Evolutionary conservation across 495 filamentous ascomycete species (phyloP).

Genomic region (Pseudomonodictys pantanalensis): DNA sequence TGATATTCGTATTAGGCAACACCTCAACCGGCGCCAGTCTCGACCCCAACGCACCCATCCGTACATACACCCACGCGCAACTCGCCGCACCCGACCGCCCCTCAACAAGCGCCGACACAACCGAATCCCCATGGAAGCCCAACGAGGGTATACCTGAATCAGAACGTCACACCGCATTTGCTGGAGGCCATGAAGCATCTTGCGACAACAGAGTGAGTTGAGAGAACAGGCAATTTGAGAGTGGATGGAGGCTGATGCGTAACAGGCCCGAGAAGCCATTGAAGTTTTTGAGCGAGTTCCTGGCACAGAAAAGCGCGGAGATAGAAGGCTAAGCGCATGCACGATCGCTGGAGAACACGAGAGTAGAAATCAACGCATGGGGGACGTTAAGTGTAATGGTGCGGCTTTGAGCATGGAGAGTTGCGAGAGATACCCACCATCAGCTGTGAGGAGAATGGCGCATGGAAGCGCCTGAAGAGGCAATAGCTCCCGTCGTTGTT

Average conservation of each 20-base stretch:
- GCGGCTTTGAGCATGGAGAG: too few relatives aligned
- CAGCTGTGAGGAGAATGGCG: too few relatives aligned
- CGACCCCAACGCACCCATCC: constrained; percentile 5
- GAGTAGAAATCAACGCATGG: background rate
- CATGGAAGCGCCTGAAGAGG: too few relatives aligned
- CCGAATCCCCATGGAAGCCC: constrained; percentile 70
- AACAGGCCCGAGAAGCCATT: constrained; percentile 77
- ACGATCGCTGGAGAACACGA: background rate
- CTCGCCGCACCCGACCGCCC: constrained; percentile 40
- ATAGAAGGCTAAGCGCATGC: constrained; percentile 37
- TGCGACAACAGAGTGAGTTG: constrained; percentile 74
- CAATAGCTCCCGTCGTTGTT: too few relatives aligned
- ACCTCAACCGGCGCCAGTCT: background rate
- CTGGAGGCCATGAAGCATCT: constrained; percentile 91
- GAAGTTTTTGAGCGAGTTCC: constrained; percentile 77
- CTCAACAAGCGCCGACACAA: constrained; percentile 38
- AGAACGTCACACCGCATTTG: constrained; percentile 77
- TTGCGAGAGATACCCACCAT: too few relatives aligned
- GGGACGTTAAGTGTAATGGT: too few relatives aligned
- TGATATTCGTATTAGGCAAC: background rate
- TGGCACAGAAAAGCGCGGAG: constrained; percentile 79
- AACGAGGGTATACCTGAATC: constrained; percentile 83
- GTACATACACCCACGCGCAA: constrained; percentile 17
- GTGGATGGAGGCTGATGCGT: background rate
- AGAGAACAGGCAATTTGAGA: background rate